Evolutionary conservation across 164 flowering plant genomes (phyloP).

Genomic region (Malania oleifera): DNA sequence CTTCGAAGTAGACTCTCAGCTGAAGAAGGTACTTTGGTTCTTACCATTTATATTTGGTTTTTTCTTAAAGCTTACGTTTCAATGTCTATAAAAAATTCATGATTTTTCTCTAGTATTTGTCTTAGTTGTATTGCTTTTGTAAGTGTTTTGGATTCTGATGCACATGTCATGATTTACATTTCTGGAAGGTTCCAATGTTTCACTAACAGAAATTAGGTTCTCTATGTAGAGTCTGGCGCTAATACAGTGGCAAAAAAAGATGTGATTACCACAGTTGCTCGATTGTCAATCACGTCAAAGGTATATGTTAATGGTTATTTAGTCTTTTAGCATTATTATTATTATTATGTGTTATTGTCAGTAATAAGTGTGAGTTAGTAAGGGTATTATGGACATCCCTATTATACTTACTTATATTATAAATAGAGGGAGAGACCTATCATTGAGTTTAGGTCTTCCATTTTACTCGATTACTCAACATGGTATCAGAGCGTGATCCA

Average conservation of each 20-base stretch:
- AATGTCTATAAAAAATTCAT: neutral
- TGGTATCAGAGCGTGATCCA: no score
- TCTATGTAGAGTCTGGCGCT: constrained; percentile 47
- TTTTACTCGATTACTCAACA: no score
- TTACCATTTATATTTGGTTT: neutral
- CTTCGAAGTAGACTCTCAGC: constrained; percentile 79
- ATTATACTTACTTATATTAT: no score
- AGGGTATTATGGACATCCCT: no score
- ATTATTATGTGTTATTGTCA: no score
- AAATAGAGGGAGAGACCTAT: no score
- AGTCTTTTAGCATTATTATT: no score
- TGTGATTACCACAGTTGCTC: constrained; percentile 63
- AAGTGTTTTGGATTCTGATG: neutral
- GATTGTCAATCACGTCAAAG: constrained; percentile 73
- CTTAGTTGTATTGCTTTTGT: neutral
- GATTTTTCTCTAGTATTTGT: neutral
- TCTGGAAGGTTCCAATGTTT: neutral
- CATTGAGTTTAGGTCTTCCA: no score
- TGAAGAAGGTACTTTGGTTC: constrained; percentile 46
- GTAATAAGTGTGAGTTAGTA: no score
- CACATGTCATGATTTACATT: neutral
- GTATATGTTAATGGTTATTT: constrained; percentile 27
- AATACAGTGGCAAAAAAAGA: constrained; percentile 43
- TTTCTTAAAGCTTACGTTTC: neutral
- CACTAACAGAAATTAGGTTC: constrained; percentile 6